Base-by-base conservation (phyloP, 2,329 filamentous ascomycete species). In the Exophiala sp. region DNA sequence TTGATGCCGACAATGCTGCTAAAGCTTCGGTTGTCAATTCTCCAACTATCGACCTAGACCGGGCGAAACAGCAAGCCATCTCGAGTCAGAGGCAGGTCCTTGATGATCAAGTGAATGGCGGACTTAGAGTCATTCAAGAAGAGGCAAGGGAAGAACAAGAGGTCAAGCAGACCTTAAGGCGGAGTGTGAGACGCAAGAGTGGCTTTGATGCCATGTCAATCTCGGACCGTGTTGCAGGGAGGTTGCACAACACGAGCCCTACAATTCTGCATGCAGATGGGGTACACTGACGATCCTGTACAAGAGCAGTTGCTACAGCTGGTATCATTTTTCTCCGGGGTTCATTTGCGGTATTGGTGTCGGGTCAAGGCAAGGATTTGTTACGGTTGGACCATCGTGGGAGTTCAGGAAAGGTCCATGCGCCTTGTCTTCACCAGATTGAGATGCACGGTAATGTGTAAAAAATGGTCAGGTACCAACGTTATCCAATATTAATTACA, bases 1-100 rank as follows among this genome's bases (percentile, higher is more conserved):
- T 80, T 3, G 76, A 81, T 34, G 66, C 71, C 16, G 76, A 79
- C 38, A 63, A 55, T 11, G 66, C 64, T 57, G 62, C 53, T 10
- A 56, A 60, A 23, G 46, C 51, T 11, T 58, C 53, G 8, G 53
- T 62, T 30, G 62, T 64, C 13, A 58, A 60, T 29, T 63, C 62
- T 1, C 51, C 61, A 7, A 43, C 53, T 8, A 43, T 57, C 27
- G 53, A 72, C 32, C 6, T 53, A 16, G 39, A 40, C 3, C 29
- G 70, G 46, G 68, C 70, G 2, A 52, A 58, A 13, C 48, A 64
- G 16, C 70, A 73, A 62, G 68, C 69, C 3, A 52, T 64, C 24
- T 63, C 59, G 27, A 68, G 66, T 21, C 64, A 69, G 45, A 65
- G 70, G 59, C 67, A 70, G 55, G 63, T 71, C 29, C 60, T 71